Conservation (phyloP, 164 flowering plant genomes). For the Piper betle region DNA sequence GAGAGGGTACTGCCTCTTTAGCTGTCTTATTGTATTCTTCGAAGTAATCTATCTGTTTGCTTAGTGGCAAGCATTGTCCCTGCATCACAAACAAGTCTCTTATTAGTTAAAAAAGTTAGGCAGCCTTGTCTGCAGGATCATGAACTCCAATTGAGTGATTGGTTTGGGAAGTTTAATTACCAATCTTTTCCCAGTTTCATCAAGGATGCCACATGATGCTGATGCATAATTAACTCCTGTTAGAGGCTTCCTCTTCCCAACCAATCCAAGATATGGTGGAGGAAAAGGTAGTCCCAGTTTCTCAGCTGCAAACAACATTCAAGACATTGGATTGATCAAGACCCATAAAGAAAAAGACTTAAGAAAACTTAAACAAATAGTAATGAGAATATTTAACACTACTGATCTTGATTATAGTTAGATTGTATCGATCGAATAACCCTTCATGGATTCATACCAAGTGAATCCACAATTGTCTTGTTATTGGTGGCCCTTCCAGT, state of each 20-base stretch:
- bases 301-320: slow-evolving; percentile 25
- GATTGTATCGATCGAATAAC: too few species aligned
- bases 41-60: slow-evolving; percentile 45
- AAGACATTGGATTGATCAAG: too few species aligned
- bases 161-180: neutral
- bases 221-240: slow-evolving; percentile 44
- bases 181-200: slow-evolving; percentile 13
- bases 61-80: slow-evolving; percentile 47
- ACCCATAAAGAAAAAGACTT: too few species aligned
- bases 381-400: too few species aligned
- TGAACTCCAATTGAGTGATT: neutral
- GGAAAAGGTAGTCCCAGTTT: slow-evolving; percentile 37
- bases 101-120: too few species aligned
- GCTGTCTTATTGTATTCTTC: slow-evolving; percentile 32
- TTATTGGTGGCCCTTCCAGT: slow-evolving; percentile 4
- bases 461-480: slow-evolving; percentile 1
- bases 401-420: too few species aligned
- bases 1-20: slow-evolving; percentile 2
- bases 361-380: too few species aligned
- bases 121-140: neutral
- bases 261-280: slow-evolving; percentile 13
- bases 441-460: neutral
- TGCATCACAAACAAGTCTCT: neutral
- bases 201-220: slow-evolving; percentile 47
- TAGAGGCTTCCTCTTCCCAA: slow-evolving; percentile 4